Base-by-base conservation (phyloP, 495 filamentous ascomycete species). In the Neurospora sp. region DNA sequence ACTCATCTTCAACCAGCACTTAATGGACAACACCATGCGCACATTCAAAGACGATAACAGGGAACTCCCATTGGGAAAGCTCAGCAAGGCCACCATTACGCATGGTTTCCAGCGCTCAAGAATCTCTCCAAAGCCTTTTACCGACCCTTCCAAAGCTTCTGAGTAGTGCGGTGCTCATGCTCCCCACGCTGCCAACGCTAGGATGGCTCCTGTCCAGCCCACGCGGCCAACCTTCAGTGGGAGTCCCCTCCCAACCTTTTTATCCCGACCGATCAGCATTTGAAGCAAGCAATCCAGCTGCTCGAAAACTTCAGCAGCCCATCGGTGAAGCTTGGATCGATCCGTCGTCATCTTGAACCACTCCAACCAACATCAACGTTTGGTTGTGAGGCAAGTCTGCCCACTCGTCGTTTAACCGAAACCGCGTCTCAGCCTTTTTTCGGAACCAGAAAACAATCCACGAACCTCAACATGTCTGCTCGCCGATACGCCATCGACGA, bases 201-300 rank as follows among this genome's bases (percentile, higher is more conserved):
- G 20, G 42, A 20, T 45, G 42, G 42, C 42, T 45, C 42, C 42
- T n/a, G 8, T n/a, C 18, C 42, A 18, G 8, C 42, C 42, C 7
- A n/a, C 18, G 18, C 18, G 42, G 42, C 42, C 42, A 20, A 47
- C 45, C 82, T 86, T 79, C 74, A 75, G 71, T 82, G 80, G 71
- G 81, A 73, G 71, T 82, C 71, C 78, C 77, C 9, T 2, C 20
- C n/a, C 77, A 78, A 71, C 79, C 74, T 38, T 83, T 83, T 69
- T 77, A 73, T 71, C 75, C 76, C 2, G 75, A 44, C 16, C 41
- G 7, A 44, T 44, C 41, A 44, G 16, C 41, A 44, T 44, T 16
- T 18, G 41, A 44, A n/a, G 41, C 6, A n/a, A 42, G 41, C 8
- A 18, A 18, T 18, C 6, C 0, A 44, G 7, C 41, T 8, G 6